These are phyloP conservation scores for Cytospora schulzeri DNA, from an alignment of 2,329 filamentous ascomycete species.

Conservation along the genomic window DNA sequence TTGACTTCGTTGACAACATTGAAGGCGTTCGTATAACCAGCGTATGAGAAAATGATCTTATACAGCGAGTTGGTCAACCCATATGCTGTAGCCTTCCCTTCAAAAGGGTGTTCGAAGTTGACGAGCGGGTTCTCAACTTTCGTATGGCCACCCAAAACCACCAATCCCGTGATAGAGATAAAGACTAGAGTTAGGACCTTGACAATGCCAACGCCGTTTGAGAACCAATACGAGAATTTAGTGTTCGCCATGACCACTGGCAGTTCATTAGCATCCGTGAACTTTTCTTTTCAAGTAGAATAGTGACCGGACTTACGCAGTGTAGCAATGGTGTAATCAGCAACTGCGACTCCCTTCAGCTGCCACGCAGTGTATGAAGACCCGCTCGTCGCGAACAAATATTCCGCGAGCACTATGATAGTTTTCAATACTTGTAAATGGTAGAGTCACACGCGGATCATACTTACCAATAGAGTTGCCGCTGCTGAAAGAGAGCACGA, in stretches of 20 bases:
- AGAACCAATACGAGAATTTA: constrained; percentile 53
- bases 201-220: constrained; percentile 56
- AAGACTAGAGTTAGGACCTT: constrained; percentile 63
- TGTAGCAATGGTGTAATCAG: constrained; percentile 61
- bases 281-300: not conserved
- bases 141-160: constrained; percentile 59
- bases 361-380: constrained; percentile 60
- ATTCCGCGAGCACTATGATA: constrained; percentile 58
- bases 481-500: constrained; percentile 66
- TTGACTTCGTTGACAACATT: constrained; percentile 63
- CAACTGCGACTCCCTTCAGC: constrained; percentile 66
- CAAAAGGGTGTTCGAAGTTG: constrained; percentile 59
- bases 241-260: constrained; percentile 49
- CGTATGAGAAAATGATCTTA: constrained; percentile 61
- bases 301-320: constrained; percentile 39
- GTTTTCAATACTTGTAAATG: not conserved
- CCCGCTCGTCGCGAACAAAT: constrained; percentile 61
- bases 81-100: constrained; percentile 44
- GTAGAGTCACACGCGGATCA: fast-evolving
- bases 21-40: constrained; percentile 61
- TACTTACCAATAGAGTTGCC: constrained; percentile 60
- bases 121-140: constrained; percentile 50
- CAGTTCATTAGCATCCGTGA: not conserved
- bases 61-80: constrained; percentile 60
- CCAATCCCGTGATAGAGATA: constrained; percentile 57